Evolutionary conservation across 371 early-diverging fungal species (phyloP), one percentile per base, ranked within the genome.

Genomic region (Mucor lusitanicus): DNA sequence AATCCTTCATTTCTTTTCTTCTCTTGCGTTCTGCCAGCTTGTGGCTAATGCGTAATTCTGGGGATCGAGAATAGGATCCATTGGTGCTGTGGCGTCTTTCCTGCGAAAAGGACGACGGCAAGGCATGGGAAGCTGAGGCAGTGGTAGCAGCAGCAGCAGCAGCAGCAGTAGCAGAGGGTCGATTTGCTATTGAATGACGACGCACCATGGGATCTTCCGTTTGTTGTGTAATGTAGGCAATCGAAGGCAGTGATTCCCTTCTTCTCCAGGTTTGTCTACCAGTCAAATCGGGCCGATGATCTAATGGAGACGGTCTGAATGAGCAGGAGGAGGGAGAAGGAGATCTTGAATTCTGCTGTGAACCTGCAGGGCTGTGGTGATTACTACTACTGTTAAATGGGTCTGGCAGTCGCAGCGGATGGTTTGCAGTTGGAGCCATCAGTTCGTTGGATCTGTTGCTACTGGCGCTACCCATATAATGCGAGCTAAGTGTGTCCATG

Each of bases 21-120:
- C 93, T 82, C 58, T 90, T 88, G 50, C 92, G 73, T 61, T 93
- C 93, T 15, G 93, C 93, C 30, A 93, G 69, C 70, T 93, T 93
- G 73, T 93, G 93, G 40, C 85, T 83, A 6, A 87, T 77, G 30
- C 85, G 69, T 25, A 90, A 68, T 57, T 87, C 87, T 4, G 89
- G 90, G 3, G 83, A 76, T 35, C 90, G 84, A 9, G 88, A 76
- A 64, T 89, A 89, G 0, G 88, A 86, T 48, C 65, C 70, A 65
- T 65, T 44, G 30, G 65, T 65, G 25, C 65, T 65, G 42, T 65
- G 65, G 42, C 65, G 65, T 23, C 65, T 65, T 33, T 65, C 65
- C 39, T 61, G 61, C 50, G 44, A 58, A 12, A 40, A 56, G 30
- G 61, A 50, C 48, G 59, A 59, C 28, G 69, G 50, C 27, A 53